Evolutionary conservation across 2,329 filamentous ascomycete species (phyloP).

Genomic region (Plectosphaerella sp.): DNA sequence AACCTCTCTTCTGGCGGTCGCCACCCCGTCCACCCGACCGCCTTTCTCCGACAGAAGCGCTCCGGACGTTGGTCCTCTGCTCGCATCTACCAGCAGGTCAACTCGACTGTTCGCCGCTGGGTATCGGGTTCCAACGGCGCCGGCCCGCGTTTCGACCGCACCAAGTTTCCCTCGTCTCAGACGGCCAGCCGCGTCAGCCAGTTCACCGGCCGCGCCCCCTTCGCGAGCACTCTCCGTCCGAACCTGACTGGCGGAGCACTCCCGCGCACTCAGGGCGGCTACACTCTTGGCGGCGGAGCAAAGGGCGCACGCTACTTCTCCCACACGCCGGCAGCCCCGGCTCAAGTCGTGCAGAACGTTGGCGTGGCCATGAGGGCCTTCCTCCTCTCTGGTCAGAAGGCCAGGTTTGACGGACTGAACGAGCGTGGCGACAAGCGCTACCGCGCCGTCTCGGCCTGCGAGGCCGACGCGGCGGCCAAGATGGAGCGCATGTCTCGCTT

Average conservation of each 20-base stretch:
- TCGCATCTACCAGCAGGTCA: conserved; percentile 33
- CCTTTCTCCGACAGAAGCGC: conserved; percentile 44
- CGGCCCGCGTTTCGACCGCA: conserved; percentile 38
- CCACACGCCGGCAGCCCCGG: conserved; percentile 77
- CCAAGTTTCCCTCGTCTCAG: conserved; percentile 43
- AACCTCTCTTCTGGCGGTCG: conserved; percentile 28
- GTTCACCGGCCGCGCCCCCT: conserved; percentile 73
- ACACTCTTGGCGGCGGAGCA: conserved; percentile 62
- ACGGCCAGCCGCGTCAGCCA: conserved; percentile 50
- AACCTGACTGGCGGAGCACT: conserved; percentile 87
- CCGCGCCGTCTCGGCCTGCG: conserved; percentile 68
- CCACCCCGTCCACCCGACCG: conserved; percentile 48
- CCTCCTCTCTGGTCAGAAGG: conserved; percentile 84
- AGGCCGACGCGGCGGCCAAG: conserved; percentile 67
- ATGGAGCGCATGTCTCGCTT: conserved; percentile 54
- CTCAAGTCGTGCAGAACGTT: conserved; percentile 93
- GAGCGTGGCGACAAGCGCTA: conserved; percentile 73
- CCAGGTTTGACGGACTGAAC: conserved; percentile 76
- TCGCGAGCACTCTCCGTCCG: conserved; percentile 82
- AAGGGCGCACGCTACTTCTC: conserved; percentile 74
- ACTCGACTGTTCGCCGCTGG: conserved; percentile 45
- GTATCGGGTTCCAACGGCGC: conserved; percentile 32
- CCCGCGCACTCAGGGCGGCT: conserved; percentile 84
- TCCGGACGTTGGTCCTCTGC: conserved; percentile 45
- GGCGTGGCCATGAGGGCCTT: conserved; percentile 89